phyloP scores from a whole-genome alignment of 1,284 basidiomycete genomes.

The Leucoagaricus sp. region DNA sequence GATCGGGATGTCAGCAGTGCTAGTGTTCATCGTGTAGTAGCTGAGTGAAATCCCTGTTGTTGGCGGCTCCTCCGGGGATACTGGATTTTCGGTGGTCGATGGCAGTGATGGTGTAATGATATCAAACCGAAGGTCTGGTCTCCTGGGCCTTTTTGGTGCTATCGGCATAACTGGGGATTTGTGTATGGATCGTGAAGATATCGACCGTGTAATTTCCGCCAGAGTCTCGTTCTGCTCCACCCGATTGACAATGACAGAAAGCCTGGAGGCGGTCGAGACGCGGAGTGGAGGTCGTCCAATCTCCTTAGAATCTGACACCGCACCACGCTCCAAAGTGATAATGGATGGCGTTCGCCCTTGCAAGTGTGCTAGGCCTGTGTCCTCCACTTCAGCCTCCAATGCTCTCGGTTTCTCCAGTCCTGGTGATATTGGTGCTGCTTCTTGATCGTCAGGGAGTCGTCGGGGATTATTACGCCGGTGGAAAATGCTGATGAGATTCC shows the following conservation, averaged over 20 bases:
- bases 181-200: background rate
- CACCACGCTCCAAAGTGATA: constrained; percentile 1
- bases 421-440: background rate
- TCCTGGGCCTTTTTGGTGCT: constrained; percentile 1
- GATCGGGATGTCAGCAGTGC: constrained; percentile 18
- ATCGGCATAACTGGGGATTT: constrained; percentile 1
- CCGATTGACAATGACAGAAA: constrained; percentile 6
- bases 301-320: background rate
- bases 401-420: background rate
- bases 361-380: background rate
- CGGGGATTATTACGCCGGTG: constrained; percentile 24
- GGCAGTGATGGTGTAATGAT: constrained; percentile 1
- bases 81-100: background rate
- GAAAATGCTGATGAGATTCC: constrained; percentile 54
- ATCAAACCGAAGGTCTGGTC: constrained; percentile 13
- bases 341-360: constrained; percentile 2
- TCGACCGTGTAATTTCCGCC: background rate
- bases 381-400: background rate
- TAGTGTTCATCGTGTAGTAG: constrained; percentile 38
- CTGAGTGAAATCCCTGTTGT: constrained; percentile 35
- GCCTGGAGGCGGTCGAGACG: constrained; percentile 7
- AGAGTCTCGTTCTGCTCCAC: constrained; percentile 4
- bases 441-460: background rate
- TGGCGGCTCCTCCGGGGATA: constrained; percentile 18
- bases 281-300: background rate